phyloP scores from a whole-genome alignment of 805 yeast species.

The Cyberlindnera bimundalis region DNA sequence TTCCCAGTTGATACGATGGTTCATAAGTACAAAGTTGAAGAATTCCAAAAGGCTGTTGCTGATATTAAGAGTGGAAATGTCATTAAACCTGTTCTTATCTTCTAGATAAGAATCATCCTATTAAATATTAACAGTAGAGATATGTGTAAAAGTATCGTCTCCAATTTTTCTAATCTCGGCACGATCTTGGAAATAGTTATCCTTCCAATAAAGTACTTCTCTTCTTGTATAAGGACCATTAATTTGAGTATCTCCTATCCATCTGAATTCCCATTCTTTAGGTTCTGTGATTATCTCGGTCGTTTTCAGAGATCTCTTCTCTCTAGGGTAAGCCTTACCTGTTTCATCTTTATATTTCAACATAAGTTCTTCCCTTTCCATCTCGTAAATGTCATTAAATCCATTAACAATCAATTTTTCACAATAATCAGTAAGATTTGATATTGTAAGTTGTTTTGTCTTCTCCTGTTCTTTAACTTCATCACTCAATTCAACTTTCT shows the following conservation, averaged over 20 bases:
- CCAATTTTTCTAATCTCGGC: constrained; percentile 38
- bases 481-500: constrained; percentile 11
- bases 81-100: background rate
- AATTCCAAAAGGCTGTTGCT: constrained; percentile 1
- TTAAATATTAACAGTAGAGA: constrained; percentile 5
- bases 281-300: constrained; percentile 18
- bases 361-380: constrained; percentile 53
- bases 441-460: constrained; percentile 29
- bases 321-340: constrained; percentile 35
- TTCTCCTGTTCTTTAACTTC: constrained; percentile 19
- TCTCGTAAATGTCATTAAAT: constrained; percentile 45
- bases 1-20: constrained; percentile 7
- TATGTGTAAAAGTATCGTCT: constrained; percentile 14
- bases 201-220: constrained; percentile 50
- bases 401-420: constrained; percentile 44
- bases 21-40: constrained; percentile 1
- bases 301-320: constrained; percentile 11
- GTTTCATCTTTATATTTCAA: constrained; percentile 41
- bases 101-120: background rate
- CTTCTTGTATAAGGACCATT: constrained; percentile 48
- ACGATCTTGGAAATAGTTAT: constrained; percentile 42
- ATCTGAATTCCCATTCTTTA: constrained; percentile 44
- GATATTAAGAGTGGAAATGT: constrained; percentile 2
- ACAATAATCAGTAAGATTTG: constrained; percentile 44
- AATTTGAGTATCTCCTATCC: constrained; percentile 41